Conservation (phyloP, 2,329 filamentous ascomycete genomes). For the Penicillium sp. region DNA sequence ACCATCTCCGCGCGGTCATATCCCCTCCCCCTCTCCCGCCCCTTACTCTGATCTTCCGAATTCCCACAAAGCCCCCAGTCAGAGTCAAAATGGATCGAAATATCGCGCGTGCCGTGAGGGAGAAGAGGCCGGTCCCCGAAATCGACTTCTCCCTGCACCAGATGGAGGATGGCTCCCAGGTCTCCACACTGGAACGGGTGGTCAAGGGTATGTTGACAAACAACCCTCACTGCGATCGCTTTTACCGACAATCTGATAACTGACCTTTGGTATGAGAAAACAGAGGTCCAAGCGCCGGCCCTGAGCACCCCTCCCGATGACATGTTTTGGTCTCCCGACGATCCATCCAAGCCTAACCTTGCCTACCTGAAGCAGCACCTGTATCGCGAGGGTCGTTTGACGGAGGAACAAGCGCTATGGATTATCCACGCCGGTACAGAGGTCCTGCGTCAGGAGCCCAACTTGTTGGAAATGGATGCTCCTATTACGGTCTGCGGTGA, state of each 20-base stretch:
- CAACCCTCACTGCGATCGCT: background rate
- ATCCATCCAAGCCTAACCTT: conserved; percentile 85
- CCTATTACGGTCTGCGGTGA: conserved; percentile 98
- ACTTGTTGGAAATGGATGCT: conserved; percentile 97
- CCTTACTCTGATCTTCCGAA: conserved; percentile 10
- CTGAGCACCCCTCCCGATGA: conserved; percentile 90
- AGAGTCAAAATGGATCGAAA: conserved; percentile 40
- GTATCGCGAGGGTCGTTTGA: conserved; percentile 94
- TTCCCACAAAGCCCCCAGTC: conserved; percentile 3
- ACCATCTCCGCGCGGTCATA: conserved; percentile 2
- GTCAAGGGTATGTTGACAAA: conserved; percentile 76
- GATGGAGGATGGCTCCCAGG: conserved; percentile 95
- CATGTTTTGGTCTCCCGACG: conserved; percentile 86
- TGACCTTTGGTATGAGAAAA: conserved; percentile 17
- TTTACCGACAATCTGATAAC: conserved; percentile 3
- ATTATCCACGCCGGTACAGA: conserved; percentile 88
- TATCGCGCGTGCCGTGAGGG: conserved; percentile 83
- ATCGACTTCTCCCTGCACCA: conserved; percentile 98
- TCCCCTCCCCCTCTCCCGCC: conserved; percentile 6
- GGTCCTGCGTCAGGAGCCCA: conserved; percentile 84
- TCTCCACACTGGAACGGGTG: conserved; percentile 92
- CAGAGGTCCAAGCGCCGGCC: conserved; percentile 96
- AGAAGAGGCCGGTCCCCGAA: conserved; percentile 94
- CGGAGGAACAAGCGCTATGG: conserved; percentile 95
- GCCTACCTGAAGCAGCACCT: conserved; percentile 97